Percentiles rank a stretch among this genome's conserved stretches.
Evolutionary conservation across 2,329 filamentous ascomycete genomes (phyloP).

Genomic region (Penicillium paneum): DNA sequence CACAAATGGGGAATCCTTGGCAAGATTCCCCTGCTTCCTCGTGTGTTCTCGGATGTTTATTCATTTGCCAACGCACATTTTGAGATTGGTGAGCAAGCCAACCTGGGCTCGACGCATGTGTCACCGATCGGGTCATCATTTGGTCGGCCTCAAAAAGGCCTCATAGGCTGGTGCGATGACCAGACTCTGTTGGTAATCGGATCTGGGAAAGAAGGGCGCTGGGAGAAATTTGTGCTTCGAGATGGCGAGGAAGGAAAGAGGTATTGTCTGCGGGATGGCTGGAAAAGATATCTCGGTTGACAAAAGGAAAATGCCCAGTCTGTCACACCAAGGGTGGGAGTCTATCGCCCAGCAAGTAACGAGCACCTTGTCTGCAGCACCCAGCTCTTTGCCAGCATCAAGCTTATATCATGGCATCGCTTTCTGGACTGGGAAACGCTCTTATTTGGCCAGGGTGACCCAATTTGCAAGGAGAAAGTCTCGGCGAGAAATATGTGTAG

Average conservation of each 20-base stretch:
- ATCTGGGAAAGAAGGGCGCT: slow-evolving; percentile 73
- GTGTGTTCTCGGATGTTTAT: slow-evolving; percentile 84
- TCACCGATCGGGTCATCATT: slow-evolving; percentile 53
- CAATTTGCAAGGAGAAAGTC: neutral
- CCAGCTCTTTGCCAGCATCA: neutral
- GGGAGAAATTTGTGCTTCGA: slow-evolving; percentile 81
- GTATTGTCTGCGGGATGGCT: slow-evolving; percentile 68
- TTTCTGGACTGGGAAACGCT: neutral
- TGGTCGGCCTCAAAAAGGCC: slow-evolving; percentile 69
- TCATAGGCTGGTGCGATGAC: slow-evolving; percentile 80
- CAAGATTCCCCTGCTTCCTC: slow-evolving; percentile 78
- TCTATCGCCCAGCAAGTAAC: neutral
- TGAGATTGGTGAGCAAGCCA: slow-evolving; percentile 72
- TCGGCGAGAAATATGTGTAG: neutral
- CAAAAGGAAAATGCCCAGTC: neutral
- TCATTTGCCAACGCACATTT: slow-evolving; percentile 79
- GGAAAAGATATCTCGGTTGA: slow-evolving; percentile 69
- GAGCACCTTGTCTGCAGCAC: neutral
- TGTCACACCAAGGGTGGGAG: neutral
- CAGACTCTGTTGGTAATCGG: slow-evolving; percentile 71
- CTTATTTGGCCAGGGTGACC: neutral
- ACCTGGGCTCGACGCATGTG: slow-evolving; percentile 40
- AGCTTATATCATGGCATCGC: neutral
- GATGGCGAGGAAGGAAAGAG: slow-evolving; percentile 66
- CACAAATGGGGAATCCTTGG: slow-evolving; percentile 84